Conservation (phyloP, 1,284 basidiomycete genomes). For the Takashimella koratensis region DNA sequence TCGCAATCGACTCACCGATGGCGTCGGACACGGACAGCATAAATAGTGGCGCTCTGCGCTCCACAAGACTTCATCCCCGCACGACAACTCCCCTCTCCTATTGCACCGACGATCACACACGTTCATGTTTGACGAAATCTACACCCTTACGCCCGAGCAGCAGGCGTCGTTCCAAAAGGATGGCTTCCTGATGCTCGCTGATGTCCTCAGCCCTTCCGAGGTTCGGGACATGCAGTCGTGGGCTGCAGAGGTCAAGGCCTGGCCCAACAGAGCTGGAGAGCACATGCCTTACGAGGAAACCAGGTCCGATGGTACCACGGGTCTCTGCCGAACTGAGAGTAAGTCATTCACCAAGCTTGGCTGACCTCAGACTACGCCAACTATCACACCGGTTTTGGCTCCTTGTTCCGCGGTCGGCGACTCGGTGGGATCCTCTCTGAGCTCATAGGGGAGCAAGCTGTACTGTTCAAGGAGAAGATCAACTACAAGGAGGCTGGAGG, state of each 20-base stretch:
- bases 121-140: conserved; percentile 12
- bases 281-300: conserved; percentile 41
- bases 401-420: conserved; percentile 27
- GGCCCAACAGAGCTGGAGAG: conserved; percentile 28
- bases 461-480: conserved; percentile 44
- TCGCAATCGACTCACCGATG: neutral
- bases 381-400: conserved; percentile 31
- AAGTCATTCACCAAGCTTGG: conserved; percentile 7
- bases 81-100: neutral
- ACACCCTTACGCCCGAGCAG: conserved; percentile 18
- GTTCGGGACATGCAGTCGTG: conserved; percentile 24
- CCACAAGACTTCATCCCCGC: too few relatives aligned
- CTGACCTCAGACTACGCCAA: conserved; percentile 34
- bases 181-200: conserved; percentile 28
- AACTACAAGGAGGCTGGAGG: conserved; percentile 41
- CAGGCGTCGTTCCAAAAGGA: conserved; percentile 17
- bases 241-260: conserved; percentile 33
- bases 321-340: conserved; percentile 38
- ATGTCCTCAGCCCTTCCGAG: conserved; percentile 20
- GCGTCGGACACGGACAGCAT: neutral
- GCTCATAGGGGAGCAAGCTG: conserved; percentile 30
- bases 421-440: conserved; percentile 23
- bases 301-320: conserved; percentile 25
- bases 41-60: neutral
- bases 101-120: neutral